Conservation (phyloP, 1,139 yeast genomes). For the Saccharomyces hybrid region DNA sequence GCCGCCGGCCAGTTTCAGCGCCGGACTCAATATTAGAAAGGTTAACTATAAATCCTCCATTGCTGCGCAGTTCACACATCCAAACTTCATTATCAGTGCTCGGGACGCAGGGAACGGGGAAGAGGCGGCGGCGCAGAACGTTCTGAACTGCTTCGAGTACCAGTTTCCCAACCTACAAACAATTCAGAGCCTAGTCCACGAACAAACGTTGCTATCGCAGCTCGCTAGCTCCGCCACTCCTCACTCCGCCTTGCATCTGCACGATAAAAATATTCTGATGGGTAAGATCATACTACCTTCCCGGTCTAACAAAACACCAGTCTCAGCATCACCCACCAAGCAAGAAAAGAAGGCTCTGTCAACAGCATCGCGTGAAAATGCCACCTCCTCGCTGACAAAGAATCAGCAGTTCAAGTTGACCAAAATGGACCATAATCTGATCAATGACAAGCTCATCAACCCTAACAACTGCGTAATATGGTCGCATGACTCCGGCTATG, state of each 20-base stretch:
- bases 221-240: background rate
- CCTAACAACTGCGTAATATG: constrained; percentile 62
- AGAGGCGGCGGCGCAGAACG: constrained; percentile 5
- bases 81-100: background rate
- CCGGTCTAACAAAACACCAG: background rate
- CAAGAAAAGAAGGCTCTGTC: background rate
- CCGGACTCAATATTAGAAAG: background rate
- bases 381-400: constrained; percentile 14
- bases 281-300: background rate
- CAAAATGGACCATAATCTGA: constrained; percentile 19
- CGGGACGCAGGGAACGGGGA: background rate
- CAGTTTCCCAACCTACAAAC: constrained; percentile 19
- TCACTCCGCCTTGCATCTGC: background rate
- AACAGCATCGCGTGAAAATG: background rate
- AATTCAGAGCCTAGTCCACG: background rate
- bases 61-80: background rate
- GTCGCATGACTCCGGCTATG: constrained; percentile 74
- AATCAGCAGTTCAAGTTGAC: constrained; percentile 29
- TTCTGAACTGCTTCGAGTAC: constrained; percentile 26
- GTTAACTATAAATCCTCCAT: background rate
- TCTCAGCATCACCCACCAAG: constrained; percentile 8
- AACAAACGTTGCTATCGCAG: background rate
- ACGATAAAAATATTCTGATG: background rate
- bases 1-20: background rate
- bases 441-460: constrained; percentile 18